Conservation (phyloP, 768 basidiomycete species). For the Chiua virens region DNA sequence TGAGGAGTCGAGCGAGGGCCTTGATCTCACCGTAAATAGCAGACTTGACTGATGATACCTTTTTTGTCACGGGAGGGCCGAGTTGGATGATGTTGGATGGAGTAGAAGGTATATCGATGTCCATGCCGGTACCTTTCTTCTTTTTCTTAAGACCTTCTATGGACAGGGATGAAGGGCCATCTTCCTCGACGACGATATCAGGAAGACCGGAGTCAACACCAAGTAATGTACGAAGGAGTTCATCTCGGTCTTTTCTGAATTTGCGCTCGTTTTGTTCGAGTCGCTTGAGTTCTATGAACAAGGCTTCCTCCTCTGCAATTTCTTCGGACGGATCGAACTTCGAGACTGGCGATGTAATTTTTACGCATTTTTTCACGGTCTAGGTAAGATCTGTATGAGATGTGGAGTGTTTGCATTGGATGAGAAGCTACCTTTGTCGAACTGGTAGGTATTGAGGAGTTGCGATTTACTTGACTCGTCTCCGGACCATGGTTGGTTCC, state of each 20-base stretch:
- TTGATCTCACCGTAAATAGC: constrained; percentile 53
- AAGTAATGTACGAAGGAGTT: constrained; percentile 76
- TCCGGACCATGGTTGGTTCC: constrained; percentile 81
- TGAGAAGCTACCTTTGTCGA: constrained; percentile 72
- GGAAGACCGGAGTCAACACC: constrained; percentile 88
- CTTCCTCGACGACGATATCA: constrained; percentile 64
- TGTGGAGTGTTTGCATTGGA: too few species aligned
- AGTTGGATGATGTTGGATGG: constrained; percentile 39
- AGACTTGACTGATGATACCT: constrained; percentile 49
- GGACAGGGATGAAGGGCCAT: constrained; percentile 48
- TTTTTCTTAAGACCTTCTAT: constrained; percentile 56
- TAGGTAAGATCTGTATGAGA: constrained; percentile 28
- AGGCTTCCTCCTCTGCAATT: constrained; percentile 91
- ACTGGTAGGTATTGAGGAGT: constrained; percentile 70
- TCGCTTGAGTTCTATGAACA: constrained; percentile 92
- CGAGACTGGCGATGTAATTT: constrained; percentile 83
- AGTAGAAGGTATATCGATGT: constrained; percentile 34
- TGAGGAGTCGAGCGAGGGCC: neutral
- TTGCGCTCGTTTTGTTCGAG: constrained; percentile 89
- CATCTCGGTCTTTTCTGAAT: constrained; percentile 88
- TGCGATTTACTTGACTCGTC: constrained; percentile 72
- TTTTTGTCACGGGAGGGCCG: constrained; percentile 38
- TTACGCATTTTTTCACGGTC: constrained; percentile 88
- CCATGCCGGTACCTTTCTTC: constrained; percentile 37
- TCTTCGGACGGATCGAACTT: constrained; percentile 85